Conservation (phyloP, 225 moss, liverwort and hornwort genomes). For the Physcomitrium patens region DNA sequence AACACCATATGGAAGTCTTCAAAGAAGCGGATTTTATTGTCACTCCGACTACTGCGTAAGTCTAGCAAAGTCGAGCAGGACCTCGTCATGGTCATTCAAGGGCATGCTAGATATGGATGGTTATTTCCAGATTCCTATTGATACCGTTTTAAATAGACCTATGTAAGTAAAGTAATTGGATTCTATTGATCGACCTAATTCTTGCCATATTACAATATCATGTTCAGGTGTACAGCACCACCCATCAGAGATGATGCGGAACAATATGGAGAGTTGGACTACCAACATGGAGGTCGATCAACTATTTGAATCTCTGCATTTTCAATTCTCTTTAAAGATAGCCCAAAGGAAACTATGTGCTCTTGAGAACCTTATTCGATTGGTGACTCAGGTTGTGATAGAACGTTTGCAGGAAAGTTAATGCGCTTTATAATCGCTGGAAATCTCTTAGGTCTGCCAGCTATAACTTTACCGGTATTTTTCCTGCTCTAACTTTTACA, state of each 20-base stretch:
- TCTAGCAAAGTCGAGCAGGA: not conserved
- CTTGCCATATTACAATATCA: not conserved
- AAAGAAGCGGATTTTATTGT: constrained; percentile 73
- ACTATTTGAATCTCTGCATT: not conserved
- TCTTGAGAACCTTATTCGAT: not conserved
- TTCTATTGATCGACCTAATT: not conserved
- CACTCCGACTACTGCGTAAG: constrained; percentile 76
- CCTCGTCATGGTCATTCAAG: not conserved
- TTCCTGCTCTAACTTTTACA: not conserved
- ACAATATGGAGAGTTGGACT: constrained; percentile 74
- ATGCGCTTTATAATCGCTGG: constrained; percentile 77
- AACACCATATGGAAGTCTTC: constrained; percentile 70
- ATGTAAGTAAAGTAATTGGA: not conserved
- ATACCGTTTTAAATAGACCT: not conserved
- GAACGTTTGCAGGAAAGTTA: constrained; percentile 59
- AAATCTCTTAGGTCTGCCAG: constrained; percentile 75
- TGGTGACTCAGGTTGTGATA: not conserved
- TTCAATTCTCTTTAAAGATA: not conserved
- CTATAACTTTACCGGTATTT: constrained; percentile 67
- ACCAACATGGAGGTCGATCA: constrained; percentile 53
- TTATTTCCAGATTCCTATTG: not conserved
- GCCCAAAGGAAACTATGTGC: not conserved
- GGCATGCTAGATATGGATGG: not conserved
- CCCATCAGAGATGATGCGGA: constrained; percentile 47
- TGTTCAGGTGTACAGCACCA: constrained; percentile 70